Evolutionary conservation across 1,284 basidiomycete genomes (phyloP), one percentile per base, ranked within the genome.

Genomic region (Clitocybe nebularis): DNA sequence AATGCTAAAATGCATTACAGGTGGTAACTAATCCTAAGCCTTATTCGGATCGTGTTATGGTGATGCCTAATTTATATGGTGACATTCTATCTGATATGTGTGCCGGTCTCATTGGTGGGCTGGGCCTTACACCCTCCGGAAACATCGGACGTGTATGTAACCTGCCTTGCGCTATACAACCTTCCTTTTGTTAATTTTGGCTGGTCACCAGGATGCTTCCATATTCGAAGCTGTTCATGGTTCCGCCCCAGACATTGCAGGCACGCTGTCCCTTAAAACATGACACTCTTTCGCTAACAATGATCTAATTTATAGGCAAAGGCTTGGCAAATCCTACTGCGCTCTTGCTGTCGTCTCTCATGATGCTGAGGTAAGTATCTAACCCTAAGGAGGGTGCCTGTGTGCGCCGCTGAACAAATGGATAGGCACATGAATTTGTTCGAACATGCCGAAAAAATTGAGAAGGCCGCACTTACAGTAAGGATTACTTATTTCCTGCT

Each of bases 221-320:
- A 99, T 99, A 69, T 99, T 99, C 58, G 96, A 99, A 74, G 95
- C 96, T 49, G 96, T 99, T 21, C 96, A 99, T 73, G 96, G 96
- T 50, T 95, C 93, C 30, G 93, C 93, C 11, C 88, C 88, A 11
- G 88, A 90, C 58, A 90, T 91, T 60, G 88, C 85, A 57, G 87
- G 85, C 74, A 59, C 46, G 72, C 60, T 14, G 46, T 32, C 8
- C 22, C 35, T 38, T 19, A 34, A n/a, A n/a, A n/a, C n/a, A n/a
- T n/a, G n/a, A n/a, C n/a, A n/a, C n/a, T n/a, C n/a, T n/a, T n/a
- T n/a, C n/a, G n/a, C n/a, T n/a, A n/a, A n/a, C n/a, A n/a, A n/a
- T n/a, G 29, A 16, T 8, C 5, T 32, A 17, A 9, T 5, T 16
- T 28, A 39, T 36, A 77, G 94, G 92, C 59, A 93, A 93, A 67